Percentiles rank a stretch among this genome's conserved stretches.
Conservation (phyloP, 768 basidiomycete genomes). For the Pisolithus orientalis region DNA sequence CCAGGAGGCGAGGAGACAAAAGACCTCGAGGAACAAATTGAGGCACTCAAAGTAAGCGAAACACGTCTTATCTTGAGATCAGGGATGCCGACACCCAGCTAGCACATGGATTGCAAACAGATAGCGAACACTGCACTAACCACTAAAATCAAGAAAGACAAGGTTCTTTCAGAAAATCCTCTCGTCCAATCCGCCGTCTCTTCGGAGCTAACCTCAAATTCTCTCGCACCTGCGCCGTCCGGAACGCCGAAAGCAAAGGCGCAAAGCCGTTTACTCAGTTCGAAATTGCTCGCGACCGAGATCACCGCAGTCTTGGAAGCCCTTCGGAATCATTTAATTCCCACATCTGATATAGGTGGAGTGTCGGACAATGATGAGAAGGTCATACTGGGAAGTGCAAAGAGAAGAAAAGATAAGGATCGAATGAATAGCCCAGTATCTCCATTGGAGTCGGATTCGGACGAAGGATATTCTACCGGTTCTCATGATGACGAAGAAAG, state of each 20-base stretch:
- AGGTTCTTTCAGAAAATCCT: conserved; percentile 44
- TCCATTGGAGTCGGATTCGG: neutral
- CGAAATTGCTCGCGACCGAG: conserved; percentile 62
- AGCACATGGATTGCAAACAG: conserved; percentile 55
- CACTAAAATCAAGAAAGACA: conserved; percentile 72
- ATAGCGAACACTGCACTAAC: conserved; percentile 62
- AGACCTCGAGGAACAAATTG: conserved; percentile 56
- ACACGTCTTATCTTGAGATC: neutral
- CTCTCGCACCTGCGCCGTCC: conserved; percentile 29
- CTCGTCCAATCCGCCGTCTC: conserved; percentile 39
- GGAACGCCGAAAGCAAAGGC: conserved; percentile 51
- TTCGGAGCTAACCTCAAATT: conserved; percentile 35
- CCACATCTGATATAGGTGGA: conserved; percentile 12
- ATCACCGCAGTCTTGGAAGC: conserved; percentile 46
- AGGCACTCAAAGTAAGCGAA: conserved; percentile 54
- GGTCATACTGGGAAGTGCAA: conserved; percentile 3
- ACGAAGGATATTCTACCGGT: neutral
- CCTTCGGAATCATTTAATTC: conserved; percentile 39
- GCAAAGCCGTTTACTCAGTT: conserved; percentile 69
- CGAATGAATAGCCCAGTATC: neutral
- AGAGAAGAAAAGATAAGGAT: conserved; percentile 7
- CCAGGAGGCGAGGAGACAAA: conserved; percentile 32
- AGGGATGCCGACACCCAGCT: neutral
- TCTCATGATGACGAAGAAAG: conserved; percentile 6
- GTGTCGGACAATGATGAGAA: conserved; percentile 8